Percentiles rank a stretch among this genome's conserved stretches.
Conservation (phyloP, 768 basidiomycete genomes). For the Russula brevipes region DNA sequence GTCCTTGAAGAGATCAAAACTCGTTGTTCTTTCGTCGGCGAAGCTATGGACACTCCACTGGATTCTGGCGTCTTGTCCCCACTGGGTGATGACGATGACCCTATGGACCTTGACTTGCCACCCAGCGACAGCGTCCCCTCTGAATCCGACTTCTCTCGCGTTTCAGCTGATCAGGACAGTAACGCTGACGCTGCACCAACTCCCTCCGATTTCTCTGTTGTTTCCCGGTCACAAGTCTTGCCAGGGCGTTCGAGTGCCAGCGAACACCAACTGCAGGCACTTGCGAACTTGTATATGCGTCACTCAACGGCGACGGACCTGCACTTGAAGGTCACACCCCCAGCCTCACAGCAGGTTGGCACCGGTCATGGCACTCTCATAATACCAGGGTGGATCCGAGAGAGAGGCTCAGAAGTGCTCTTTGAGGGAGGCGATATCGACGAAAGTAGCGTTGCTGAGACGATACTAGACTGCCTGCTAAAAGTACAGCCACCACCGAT, state of each 20-base stretch:
- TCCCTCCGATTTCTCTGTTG: constrained; percentile 54
- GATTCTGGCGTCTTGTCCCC: constrained; percentile 22
- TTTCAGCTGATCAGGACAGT: constrained; percentile 43
- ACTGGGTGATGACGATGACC: constrained; percentile 33
- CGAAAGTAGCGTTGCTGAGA: constrained; percentile 77
- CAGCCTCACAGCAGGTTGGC: constrained; percentile 58
- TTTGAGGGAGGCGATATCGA: constrained; percentile 90
- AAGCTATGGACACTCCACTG: constrained; percentile 41
- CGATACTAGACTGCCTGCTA: constrained; percentile 70
- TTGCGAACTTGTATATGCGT: constrained; percentile 65
- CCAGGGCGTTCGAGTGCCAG: constrained; percentile 31
- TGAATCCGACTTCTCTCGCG: constrained; percentile 61
- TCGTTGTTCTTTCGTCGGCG: constrained; percentile 83
- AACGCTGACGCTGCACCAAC: constrained; percentile 42
- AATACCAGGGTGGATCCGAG: constrained; percentile 93
- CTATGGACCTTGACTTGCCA: constrained; percentile 42
- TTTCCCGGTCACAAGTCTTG: constrained; percentile 40
- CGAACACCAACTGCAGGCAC: constrained; percentile 56
- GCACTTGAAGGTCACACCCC: constrained; percentile 62
- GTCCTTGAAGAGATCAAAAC: constrained; percentile 90
- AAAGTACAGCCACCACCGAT: constrained; percentile 48
- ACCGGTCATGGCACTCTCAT: constrained; percentile 74
- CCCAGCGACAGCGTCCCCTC: constrained; percentile 57
- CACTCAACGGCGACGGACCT: constrained; percentile 77
- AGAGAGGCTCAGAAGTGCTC: constrained; percentile 83